These are phyloP conservation scores for Kickxella alabastrina DNA, from an alignment of 192 early-diverging fungal species.

Conservation along the genomic window DNA sequence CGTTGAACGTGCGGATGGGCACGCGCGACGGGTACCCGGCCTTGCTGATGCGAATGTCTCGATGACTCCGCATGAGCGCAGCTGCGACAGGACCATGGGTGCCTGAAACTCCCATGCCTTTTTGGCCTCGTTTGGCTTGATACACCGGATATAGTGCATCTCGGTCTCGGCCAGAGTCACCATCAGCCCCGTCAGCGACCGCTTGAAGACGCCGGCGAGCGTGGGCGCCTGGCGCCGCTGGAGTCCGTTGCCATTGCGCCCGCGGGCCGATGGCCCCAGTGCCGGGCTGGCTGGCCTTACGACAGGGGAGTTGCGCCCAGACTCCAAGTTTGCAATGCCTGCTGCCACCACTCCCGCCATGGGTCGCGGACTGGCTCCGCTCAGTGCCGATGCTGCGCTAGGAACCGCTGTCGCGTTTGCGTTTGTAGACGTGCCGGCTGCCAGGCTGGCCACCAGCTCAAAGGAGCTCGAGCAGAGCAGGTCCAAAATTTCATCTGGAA, in stretches of 20 bases:
- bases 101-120: slow-evolving; percentile 86
- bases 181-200: slow-evolving; percentile 88
- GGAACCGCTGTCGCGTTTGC: not conserved
- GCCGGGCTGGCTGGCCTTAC: slow-evolving; percentile 13
- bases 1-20: slow-evolving; percentile 86
- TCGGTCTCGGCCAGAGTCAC: slow-evolving; percentile 87
- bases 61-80: slow-evolving; percentile 96
- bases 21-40: slow-evolving; percentile 93
- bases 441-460: slow-evolving; percentile 31
- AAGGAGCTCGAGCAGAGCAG: slow-evolving; percentile 43
- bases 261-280: slow-evolving; percentile 4
- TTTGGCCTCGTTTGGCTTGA: slow-evolving; percentile 97
- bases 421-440: slow-evolving; percentile 1
- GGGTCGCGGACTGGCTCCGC: not conserved
- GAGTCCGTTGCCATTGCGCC: slow-evolving; percentile 6
- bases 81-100: slow-evolving; percentile 88
- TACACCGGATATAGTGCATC: slow-evolving; percentile 96
- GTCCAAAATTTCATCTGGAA: slow-evolving; percentile 76
- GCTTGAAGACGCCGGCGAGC: slow-evolving; percentile 48
- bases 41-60: slow-evolving; percentile 97
- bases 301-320: slow-evolving; percentile 15
- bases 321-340: slow-evolving; percentile 4
- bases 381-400: no score
- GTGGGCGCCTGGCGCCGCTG: slow-evolving; percentile 46
- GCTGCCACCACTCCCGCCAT: not conserved